A percentile compares a stretch with the other conserved stretches of the same genome.
Evolutionary conservation across 176 grass and related monocot genomes (phyloP).

Genomic region (Microstegium vimineum): DNA sequence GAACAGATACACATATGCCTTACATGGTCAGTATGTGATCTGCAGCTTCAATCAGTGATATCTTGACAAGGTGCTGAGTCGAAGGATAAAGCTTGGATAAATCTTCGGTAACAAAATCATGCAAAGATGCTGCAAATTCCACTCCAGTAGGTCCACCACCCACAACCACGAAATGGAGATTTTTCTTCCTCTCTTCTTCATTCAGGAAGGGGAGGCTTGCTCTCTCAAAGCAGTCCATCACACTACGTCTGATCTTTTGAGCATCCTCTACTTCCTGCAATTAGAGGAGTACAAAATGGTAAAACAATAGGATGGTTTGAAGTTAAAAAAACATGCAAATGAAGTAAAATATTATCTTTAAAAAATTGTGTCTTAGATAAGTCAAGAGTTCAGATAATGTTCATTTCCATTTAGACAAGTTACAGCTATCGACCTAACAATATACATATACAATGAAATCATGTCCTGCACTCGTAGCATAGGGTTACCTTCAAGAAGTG

Average conservation of each 20-base stretch:
- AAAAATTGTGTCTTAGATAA: conserved; percentile 1
- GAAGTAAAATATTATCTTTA: neutral
- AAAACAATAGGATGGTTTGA: neutral
- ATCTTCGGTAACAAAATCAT: conserved; percentile 92
- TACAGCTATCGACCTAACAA: neutral
- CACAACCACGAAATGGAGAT: conserved; percentile 89
- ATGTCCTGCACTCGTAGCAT: neutral
- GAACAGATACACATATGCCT: neutral
- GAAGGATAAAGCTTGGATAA: conserved; percentile 81
- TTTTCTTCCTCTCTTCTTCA: conserved; percentile 83
- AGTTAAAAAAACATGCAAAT: neutral
- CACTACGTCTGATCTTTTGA: conserved; percentile 75
- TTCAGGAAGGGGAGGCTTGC: conserved; percentile 74
- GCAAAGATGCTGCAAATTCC: conserved; percentile 91
- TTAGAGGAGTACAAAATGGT: conserved; percentile 6
- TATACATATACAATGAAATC: neutral
- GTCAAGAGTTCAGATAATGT: neutral
- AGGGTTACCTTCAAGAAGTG: conserved; percentile 84
- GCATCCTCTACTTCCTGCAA: conserved; percentile 95
- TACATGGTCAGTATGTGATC: conserved; percentile 98
- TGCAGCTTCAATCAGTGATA: conserved; percentile 85
- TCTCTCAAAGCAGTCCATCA: conserved; percentile 90
- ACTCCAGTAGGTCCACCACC: conserved; percentile 96
- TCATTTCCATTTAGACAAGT: neutral
- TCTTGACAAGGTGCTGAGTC: conserved; percentile 75